Evolutionary conservation across 345 rosid species (phyloP).

Genomic region (Arabidopsis suecica): DNA sequence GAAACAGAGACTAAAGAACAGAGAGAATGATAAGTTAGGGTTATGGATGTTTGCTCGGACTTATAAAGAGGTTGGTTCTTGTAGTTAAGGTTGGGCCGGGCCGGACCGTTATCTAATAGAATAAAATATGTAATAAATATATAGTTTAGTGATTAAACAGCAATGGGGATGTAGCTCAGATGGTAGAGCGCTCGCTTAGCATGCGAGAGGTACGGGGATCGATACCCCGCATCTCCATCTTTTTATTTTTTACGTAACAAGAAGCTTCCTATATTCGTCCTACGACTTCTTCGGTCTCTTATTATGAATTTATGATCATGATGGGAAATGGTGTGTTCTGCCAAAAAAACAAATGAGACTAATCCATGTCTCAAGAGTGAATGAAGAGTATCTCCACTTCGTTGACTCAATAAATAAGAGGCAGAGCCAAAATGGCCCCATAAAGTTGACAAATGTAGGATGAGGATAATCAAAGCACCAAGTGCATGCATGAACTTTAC

Average conservation of each 20-base stretch:
- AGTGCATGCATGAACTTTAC: not conserved
- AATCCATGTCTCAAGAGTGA: not conserved
- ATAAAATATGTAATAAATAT: not conserved
- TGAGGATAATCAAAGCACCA: not conserved
- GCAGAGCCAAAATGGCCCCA: not conserved
- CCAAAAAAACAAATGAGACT: not conserved
- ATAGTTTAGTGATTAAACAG: fast-evolving
- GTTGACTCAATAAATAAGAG: not conserved
- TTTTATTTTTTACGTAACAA: no score
- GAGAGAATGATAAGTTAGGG: not conserved
- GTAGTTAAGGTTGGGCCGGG: no score
- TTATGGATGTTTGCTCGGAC: not conserved
- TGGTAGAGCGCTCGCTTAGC: conserved; percentile 96
- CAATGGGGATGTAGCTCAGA: conserved; percentile 83
- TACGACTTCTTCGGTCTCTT: no score
- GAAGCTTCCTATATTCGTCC: no score
- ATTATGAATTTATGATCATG: no score
- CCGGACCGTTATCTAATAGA: not conserved
- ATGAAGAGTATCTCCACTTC: not conserved
- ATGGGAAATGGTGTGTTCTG: not conserved
- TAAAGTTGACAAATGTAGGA: not conserved
- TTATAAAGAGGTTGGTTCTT: not conserved
- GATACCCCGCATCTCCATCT: conserved; percentile 83
- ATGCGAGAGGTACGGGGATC: conserved; percentile 92
- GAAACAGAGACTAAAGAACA: not conserved